Evolutionary conservation across 2,329 filamentous ascomycete genomes (phyloP), one percentile per base, ranked within the genome.

Genomic region (Exophiala bonariae): DNA sequence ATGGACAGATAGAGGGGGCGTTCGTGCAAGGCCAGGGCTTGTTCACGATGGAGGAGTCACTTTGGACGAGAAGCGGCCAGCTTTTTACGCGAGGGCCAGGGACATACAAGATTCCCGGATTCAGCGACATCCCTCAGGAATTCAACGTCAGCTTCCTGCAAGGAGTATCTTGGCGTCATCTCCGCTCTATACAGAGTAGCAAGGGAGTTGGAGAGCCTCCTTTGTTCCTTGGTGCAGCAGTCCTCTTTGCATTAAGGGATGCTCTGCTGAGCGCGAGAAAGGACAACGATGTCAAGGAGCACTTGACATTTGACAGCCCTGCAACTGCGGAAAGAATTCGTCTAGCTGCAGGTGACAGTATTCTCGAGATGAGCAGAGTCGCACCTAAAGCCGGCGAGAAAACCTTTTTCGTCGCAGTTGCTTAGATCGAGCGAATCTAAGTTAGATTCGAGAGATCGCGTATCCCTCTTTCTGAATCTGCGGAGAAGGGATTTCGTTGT

Each of bases 231-330:
- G 90, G 89, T 26, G 86, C 82, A 54, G 78, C 79, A 0, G 89
- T 95, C 1, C 93, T 95, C 75, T 95, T 95, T 63, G 90, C 89
- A 0, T 89, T 96, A 52, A 76, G 90, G 37, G 89, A 95, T 66
- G 89, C 90, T 31, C 72, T 96, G 40, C 87, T 86, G 68, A 80
- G 85, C 13, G 88, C 88, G 18, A 74, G 90, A 49, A 76, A 68
- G 52, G 77, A 88, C 57, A 86, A 84, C 57, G 88, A 87, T 3
- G 85, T 89, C 0, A 69, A 76, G 28, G 78, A 79, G 0, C 64
- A 92, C 47, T 62, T 95, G 63, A 77, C 75, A 47, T 67, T 95
- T 50, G 78, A 86, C 65, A 89, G 85, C 61, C 90, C 90, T 8
- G 89, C 89, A 9, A 95, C 90, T 40, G 81, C 86, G 0, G 90